phyloP scores from a whole-genome alignment of 768 basidiomycete genomes.

The Cytidiella melzeri region DNA sequence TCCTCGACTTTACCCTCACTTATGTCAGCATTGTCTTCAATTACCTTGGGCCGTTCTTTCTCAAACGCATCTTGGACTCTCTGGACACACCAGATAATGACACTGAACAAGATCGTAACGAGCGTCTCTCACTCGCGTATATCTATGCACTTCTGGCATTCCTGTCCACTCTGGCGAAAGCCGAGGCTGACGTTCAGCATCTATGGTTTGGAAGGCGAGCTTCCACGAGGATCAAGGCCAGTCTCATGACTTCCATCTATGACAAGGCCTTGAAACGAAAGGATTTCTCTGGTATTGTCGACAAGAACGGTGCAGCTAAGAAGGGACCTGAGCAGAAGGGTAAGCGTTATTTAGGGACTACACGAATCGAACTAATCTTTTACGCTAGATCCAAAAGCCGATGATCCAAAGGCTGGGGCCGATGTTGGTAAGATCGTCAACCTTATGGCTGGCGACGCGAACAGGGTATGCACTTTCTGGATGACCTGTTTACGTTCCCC shows the following conservation, averaged over 20 bases:
- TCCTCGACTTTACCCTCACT: conserved; percentile 62
- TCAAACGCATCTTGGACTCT: conserved; percentile 67
- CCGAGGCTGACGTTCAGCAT: conserved; percentile 66
- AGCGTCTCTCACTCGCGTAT: conserved; percentile 56
- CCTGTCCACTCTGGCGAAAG: conserved; percentile 50
- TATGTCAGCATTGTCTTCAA: conserved; percentile 66
- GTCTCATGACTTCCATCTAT: conserved; percentile 83
- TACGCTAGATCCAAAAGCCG: conserved; percentile 22
- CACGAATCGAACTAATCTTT: neutral
- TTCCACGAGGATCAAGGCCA: conserved; percentile 61
- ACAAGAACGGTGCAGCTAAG: conserved; percentile 39
- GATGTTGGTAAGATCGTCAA: conserved; percentile 89
- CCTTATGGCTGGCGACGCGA: conserved; percentile 78
- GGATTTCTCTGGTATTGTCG: conserved; percentile 75
- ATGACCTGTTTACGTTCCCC: neutral
- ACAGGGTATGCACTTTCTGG: conserved; percentile 28
- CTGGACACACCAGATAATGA: conserved; percentile 29
- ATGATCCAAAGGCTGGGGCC: conserved; percentile 67
- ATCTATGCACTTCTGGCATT: conserved; percentile 77
- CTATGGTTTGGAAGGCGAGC: conserved; percentile 81
- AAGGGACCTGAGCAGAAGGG: conserved; percentile 28
- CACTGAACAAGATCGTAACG: conserved; percentile 17
- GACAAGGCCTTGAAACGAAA: conserved; percentile 82
- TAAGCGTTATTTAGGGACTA: neutral
- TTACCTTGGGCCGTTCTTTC: conserved; percentile 79